phyloP scores from a whole-genome alignment of 768 basidiomycete species.

The Collybia sordida region DNA sequence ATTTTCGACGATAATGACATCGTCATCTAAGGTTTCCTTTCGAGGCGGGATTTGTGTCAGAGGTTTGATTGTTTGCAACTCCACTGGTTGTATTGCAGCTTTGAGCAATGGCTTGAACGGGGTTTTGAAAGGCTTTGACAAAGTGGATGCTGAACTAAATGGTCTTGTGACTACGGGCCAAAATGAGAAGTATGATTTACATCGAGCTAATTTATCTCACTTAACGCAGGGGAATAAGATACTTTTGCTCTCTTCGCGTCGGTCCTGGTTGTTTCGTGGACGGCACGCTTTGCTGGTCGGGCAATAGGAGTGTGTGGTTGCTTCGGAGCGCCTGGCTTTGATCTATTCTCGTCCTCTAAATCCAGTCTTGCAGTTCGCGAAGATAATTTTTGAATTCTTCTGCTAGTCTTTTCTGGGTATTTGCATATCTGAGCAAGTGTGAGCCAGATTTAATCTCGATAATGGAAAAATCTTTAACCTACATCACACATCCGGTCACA shows the following conservation, averaged over 20 bases:
- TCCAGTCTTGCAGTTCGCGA: conserved; percentile 25
- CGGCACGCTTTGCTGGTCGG: conserved; percentile 11
- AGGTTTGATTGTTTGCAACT: neutral
- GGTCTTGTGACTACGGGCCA: conserved; percentile 43
- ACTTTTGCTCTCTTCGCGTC: conserved; percentile 33
- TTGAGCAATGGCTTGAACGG: conserved; percentile 29
- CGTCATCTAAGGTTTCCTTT: neutral
- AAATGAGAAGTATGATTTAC: neutral
- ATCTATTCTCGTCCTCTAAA: neutral
- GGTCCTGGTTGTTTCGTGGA: conserved; percentile 2
- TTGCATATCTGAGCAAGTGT: conserved; percentile 62
- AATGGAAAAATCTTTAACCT: conserved; percentile 16
- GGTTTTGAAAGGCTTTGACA: conserved; percentile 52
- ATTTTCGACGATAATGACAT: conserved; percentile 3
- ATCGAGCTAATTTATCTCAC: conserved; percentile 16
- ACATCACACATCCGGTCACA: conserved; percentile 86
- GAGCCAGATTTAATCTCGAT: neutral
- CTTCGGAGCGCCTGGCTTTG: neutral
- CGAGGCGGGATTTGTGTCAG: neutral
- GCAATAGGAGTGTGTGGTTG: neutral
- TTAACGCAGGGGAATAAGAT: conserved; percentile 27
- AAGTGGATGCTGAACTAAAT: conserved; percentile 33
- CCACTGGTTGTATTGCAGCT: conserved; percentile 7
- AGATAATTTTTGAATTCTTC: conserved; percentile 50
- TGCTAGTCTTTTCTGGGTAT: conserved; percentile 64